Percentiles rank a stretch among this genome's conserved stretches.
phyloP scores from a whole-genome alignment of 1,139 yeast genomes.

The Kurtzmaniella quercitrusa region DNA sequence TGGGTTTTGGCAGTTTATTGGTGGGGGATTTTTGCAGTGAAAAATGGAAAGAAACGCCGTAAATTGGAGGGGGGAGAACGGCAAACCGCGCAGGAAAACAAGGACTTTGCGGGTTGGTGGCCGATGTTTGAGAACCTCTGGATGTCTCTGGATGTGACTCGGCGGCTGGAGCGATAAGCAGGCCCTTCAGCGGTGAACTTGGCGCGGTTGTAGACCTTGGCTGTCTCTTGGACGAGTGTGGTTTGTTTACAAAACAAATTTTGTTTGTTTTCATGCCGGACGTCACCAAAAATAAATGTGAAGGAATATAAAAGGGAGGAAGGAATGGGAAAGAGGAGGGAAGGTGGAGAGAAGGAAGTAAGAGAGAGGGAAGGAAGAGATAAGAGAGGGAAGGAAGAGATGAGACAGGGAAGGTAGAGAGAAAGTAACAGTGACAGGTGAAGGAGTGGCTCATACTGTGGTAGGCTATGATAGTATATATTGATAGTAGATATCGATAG shows the following conservation, averaged over 20 bases:
- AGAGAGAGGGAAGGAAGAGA: neutral
- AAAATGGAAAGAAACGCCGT: neutral
- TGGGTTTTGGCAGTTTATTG: neutral
- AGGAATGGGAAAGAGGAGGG: neutral
- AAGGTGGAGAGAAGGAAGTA: neutral
- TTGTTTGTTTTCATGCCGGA: constrained; percentile 1
- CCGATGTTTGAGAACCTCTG: too few species aligned
- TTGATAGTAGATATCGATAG: too few species aligned
- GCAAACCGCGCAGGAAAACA: too few species aligned
- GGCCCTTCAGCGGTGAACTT: neutral
- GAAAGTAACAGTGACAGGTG: too few species aligned
- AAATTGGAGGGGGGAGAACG: neutral
- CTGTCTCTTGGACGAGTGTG: constrained; percentile 1
- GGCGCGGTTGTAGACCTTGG: neutral
- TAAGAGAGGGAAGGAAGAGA: too few species aligned
- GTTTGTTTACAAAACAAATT: constrained; percentile 12
- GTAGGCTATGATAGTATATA: too few species aligned
- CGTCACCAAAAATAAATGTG: neutral
- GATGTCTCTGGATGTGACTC: too few species aligned
- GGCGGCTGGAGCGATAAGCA: too few species aligned
- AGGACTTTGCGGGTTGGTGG: too few species aligned
- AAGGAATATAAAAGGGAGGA: neutral
- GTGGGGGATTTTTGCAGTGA: neutral
- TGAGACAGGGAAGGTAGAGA: too few species aligned
- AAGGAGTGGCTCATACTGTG: too few species aligned